A percentile compares a stretch with the other conserved stretches of the same genome.
These are phyloP conservation scores for Beauveria sp. DNA, from an alignment of 2,329 filamentous ascomycete species.

Conservation along the genomic window DNA sequence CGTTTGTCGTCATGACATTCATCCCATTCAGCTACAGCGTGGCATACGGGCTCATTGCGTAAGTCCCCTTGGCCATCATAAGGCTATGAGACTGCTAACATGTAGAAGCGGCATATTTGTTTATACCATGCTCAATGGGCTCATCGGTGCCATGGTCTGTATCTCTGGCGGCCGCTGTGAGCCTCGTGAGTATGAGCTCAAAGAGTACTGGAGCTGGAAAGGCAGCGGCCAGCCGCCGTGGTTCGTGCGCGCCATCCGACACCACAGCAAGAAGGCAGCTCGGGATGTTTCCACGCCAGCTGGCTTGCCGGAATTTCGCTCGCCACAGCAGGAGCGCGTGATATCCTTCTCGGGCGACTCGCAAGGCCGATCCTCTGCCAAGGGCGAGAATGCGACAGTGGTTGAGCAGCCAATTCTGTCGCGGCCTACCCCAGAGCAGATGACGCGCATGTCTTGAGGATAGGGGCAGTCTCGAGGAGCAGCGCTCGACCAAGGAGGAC, in stretches of 20 bases:
- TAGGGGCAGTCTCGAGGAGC: no score
- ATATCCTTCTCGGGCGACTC: slow-evolving; percentile 11
- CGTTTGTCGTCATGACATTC: slow-evolving; percentile 65
- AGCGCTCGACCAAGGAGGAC: no score
- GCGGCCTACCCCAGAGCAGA: slow-evolving; percentile 10
- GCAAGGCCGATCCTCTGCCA: slow-evolving; percentile 17
- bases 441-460: slow-evolving; percentile 1
- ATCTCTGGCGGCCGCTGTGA: slow-evolving; percentile 35
- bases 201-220: slow-evolving; percentile 50
- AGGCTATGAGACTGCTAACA: slow-evolving; percentile 10
- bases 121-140: slow-evolving; percentile 40
- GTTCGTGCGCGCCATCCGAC: slow-evolving; percentile 33
- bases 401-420: slow-evolving; percentile 16
- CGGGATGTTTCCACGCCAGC: background rate
- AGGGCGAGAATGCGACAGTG: slow-evolving; percentile 16
- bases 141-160: slow-evolving; percentile 38
- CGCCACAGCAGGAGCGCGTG: slow-evolving; percentile 9
- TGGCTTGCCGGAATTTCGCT: background rate
- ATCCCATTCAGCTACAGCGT: slow-evolving; percentile 77
- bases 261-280: slow-evolving; percentile 8
- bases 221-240: slow-evolving; percentile 40
- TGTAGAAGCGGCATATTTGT: slow-evolving; percentile 44
- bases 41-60: slow-evolving; percentile 69
- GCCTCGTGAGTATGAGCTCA: slow-evolving; percentile 45
- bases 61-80: slow-evolving; percentile 23